These are phyloP conservation scores for Glonium stellatum DNA, from an alignment of 495 filamentous ascomycete genomes.

Conservation along the genomic window DNA sequence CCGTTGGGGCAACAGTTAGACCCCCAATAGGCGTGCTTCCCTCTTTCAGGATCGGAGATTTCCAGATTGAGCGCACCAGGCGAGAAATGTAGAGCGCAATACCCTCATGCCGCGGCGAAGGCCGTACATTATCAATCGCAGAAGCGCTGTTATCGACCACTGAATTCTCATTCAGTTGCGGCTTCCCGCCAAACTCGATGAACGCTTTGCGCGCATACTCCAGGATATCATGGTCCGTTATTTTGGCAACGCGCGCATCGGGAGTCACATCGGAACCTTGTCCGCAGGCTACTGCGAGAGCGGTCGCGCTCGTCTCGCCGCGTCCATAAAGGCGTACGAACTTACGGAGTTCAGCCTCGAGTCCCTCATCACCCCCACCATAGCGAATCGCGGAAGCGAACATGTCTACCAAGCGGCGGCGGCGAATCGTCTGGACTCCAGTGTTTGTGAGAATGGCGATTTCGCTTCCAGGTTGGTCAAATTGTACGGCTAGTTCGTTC, in stretches of 20 bases:
- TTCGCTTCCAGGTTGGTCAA: constrained; percentile 71
- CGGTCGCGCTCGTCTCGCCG: constrained; percentile 78
- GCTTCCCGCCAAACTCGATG: constrained; percentile 81
- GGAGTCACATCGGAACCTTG: constrained; percentile 72
- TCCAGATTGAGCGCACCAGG: constrained; percentile 82
- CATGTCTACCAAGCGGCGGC: constrained; percentile 82
- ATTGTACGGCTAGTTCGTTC: constrained; percentile 92
- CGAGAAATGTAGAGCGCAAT: constrained; percentile 80
- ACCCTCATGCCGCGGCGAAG: constrained; percentile 83
- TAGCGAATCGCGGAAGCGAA: constrained; percentile 73
- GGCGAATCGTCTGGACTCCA: constrained; percentile 75
- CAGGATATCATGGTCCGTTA: constrained; percentile 74
- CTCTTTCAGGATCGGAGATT: constrained; percentile 52
- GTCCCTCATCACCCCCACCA: constrained; percentile 67
- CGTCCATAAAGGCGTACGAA: constrained; percentile 80
- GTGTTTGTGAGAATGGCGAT: constrained; percentile 86
- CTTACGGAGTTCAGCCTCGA: constrained; percentile 70
- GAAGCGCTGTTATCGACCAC: constrained; percentile 54
- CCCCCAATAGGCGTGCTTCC: constrained; percentile 52
- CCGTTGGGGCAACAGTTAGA: constrained; percentile 43
- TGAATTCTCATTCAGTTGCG: constrained; percentile 65
- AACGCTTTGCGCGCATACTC: constrained; percentile 79
- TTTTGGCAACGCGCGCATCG: constrained; percentile 58
- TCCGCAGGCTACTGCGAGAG: constrained; percentile 92
- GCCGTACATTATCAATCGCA: constrained; percentile 69